These are phyloP conservation scores for Geotrichum siamense DNA, from an alignment of 1,139 yeast genomes.

Conservation along the genomic window DNA sequence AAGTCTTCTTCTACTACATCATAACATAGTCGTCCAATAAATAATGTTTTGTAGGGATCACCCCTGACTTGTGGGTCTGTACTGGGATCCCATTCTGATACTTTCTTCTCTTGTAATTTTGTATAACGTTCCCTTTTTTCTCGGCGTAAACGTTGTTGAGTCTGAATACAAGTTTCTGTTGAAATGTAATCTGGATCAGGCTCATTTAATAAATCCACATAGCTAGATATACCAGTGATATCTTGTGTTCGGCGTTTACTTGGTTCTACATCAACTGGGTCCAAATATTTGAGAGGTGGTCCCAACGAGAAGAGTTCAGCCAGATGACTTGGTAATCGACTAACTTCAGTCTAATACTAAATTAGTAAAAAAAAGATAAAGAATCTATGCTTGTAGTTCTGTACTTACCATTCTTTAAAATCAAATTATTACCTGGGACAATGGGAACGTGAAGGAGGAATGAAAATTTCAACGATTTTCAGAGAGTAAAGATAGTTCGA, in stretches of 20 bases:
- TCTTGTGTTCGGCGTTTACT: constrained; percentile 44
- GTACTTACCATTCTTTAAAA: too few relatives aligned
- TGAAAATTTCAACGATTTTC: too few relatives aligned
- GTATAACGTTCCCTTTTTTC: constrained; percentile 31
- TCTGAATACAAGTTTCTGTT: constrained; percentile 36
- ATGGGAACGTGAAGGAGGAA: too few relatives aligned
- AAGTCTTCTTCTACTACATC: constrained; percentile 62
- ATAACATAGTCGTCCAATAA: constrained; percentile 66
- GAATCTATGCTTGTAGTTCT: too few relatives aligned
- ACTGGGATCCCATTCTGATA: constrained; percentile 44
- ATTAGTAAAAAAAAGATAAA: too few relatives aligned
- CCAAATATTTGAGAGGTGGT: constrained; percentile 53
- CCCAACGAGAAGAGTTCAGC: constrained; percentile 61
- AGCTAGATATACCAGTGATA: constrained; percentile 47
- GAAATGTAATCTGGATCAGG: constrained; percentile 34
- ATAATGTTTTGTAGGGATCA: constrained; percentile 74
- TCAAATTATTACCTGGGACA: too few relatives aligned
- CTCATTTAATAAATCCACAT: constrained; percentile 35
- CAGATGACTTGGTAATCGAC: constrained; percentile 58
- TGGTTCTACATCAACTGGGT: constrained; percentile 51
- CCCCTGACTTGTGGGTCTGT: constrained; percentile 56
- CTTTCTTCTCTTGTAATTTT: constrained; percentile 32
- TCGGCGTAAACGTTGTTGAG: constrained; percentile 33
- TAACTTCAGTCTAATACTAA: constrained; percentile 40
- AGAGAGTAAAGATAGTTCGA: too few relatives aligned